Percentiles rank a stretch among this genome's conserved stretches.
Evolutionary conservation across 1,139 yeast species (phyloP).

Genomic region (Barnettozyma hawaiiensis): DNA sequence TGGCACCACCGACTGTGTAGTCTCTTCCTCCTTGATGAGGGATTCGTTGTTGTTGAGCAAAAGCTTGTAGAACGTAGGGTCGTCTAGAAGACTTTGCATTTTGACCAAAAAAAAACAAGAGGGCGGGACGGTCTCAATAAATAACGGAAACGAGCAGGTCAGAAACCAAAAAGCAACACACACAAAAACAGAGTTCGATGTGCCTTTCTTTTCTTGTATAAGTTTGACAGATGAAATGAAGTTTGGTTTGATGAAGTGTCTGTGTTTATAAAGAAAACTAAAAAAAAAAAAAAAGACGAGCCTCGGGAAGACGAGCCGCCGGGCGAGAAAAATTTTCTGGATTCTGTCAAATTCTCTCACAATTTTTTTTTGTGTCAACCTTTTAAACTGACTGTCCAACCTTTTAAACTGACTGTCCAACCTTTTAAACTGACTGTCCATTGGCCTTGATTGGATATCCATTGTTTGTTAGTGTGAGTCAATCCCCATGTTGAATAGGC

Average conservation of each 20-base stretch:
- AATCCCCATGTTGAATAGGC: too few relatives aligned
- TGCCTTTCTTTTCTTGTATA: too few relatives aligned
- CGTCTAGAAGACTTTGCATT: conserved; percentile 17
- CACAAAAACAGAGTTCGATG: too few relatives aligned
- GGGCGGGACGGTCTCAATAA: background rate
- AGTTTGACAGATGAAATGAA: too few relatives aligned
- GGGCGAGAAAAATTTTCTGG: background rate
- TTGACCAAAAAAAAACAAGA: background rate
- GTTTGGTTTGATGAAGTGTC: background rate
- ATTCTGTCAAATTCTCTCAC: background rate
- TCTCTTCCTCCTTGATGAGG: conserved; percentile 4
- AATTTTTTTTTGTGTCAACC: background rate
- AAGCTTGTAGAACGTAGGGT: conserved; percentile 16
- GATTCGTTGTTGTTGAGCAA: conserved; percentile 14
- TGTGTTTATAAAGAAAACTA: background rate
- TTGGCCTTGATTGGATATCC: too few relatives aligned
- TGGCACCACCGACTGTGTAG: background rate
- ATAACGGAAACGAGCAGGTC: background rate
- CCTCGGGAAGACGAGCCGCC: background rate
- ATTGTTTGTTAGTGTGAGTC: too few relatives aligned
- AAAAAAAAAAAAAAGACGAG: background rate
- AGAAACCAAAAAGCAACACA: too few relatives aligned
- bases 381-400: too few relatives aligned
- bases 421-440: too few relatives aligned
- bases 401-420: too few relatives aligned